Evolutionary conservation across 345 rosid genomes (phyloP).

Genomic region (Turnera subulata): DNA sequence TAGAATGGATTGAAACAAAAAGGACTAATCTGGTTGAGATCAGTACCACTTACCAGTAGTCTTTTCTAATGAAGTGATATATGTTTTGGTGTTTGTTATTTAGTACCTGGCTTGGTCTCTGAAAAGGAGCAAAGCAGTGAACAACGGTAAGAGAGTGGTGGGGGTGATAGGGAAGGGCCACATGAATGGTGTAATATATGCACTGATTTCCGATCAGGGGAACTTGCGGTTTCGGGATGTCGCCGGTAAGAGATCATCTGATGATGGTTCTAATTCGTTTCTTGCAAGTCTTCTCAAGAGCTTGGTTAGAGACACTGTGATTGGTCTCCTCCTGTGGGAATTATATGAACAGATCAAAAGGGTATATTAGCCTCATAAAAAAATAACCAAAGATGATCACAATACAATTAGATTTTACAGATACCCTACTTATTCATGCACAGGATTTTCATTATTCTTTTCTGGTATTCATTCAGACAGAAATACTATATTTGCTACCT

Average conservation of each 20-base stretch:
- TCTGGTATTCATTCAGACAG: no score
- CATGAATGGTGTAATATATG: constrained; percentile 78
- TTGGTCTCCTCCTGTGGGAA: constrained; percentile 49
- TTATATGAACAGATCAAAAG: constrained; percentile 36
- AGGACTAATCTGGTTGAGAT: no score
- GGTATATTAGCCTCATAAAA: no score
- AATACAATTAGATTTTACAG: no score
- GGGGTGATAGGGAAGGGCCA: constrained; percentile 86
- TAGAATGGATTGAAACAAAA: no score
- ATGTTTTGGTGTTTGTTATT: constrained; percentile 10
- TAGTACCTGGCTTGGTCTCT: constrained; percentile 90
- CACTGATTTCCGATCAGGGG: constrained; percentile 68
- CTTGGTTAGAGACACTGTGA: constrained; percentile 44
- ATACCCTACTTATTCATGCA: no score
- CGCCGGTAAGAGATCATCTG: constrained; percentile 46
- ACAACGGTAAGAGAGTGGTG: constrained; percentile 64
- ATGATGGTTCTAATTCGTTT: constrained; percentile 29
- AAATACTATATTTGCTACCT: no score
- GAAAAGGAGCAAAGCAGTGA: constrained; percentile 89
- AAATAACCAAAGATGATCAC: no score
- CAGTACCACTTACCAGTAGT: no score
- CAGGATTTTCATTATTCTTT: no score
- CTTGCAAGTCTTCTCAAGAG: constrained; percentile 31
- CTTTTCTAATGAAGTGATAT: not conserved
- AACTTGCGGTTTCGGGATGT: constrained; percentile 69